Conservation (phyloP, 1,284 basidiomycete genomes). For the Mycosarcoma maydis region DNA sequence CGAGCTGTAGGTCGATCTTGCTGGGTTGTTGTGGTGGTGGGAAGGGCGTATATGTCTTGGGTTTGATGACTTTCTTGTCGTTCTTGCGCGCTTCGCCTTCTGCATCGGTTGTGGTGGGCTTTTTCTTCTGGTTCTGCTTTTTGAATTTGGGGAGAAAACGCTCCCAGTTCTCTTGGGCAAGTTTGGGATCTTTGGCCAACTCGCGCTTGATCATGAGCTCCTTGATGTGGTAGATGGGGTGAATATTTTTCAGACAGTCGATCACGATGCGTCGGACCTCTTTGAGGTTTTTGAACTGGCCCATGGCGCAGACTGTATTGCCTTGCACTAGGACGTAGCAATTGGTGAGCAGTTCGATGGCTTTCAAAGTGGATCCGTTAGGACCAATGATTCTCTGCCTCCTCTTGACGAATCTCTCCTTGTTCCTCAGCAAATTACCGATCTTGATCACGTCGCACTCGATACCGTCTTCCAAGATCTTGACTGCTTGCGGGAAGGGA, state of each 20-base stretch:
- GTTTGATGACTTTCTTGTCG: conserved; percentile 69
- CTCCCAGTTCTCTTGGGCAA: conserved; percentile 94
- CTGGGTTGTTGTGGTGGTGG: conserved; percentile 91
- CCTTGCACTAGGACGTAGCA: conserved; percentile 99
- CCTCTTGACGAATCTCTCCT: conserved; percentile 95
- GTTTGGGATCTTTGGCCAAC: conserved; percentile 95
- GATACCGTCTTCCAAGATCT: conserved; percentile 87
- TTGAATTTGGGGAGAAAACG: conserved; percentile 97
- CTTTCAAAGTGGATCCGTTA: conserved; percentile 96
- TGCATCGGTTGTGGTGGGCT: conserved; percentile 65
- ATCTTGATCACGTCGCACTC: conserved; percentile 99
- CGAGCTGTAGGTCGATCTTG: conserved; percentile 94
- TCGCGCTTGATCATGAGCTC: conserved; percentile 99
- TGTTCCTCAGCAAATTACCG: conserved; percentile 90
- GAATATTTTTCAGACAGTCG: conserved; percentile 99
- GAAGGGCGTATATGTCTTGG: conserved; percentile 99
- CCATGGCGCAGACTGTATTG: conserved; percentile 97
- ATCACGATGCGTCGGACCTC: conserved; percentile 93
- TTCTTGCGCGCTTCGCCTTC: conserved; percentile 68
- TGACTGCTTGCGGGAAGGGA: conserved; percentile 81
- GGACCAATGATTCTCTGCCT: conserved; percentile 96
- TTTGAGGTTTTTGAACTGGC: conserved; percentile 91
- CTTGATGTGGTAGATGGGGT: conserved; percentile 99
- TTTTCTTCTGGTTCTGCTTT: conserved; percentile 84
- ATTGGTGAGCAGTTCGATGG: conserved; percentile 94